phyloP scores from a whole-genome alignment of 495 filamentous ascomycete genomes.

The Podospora sp. region DNA sequence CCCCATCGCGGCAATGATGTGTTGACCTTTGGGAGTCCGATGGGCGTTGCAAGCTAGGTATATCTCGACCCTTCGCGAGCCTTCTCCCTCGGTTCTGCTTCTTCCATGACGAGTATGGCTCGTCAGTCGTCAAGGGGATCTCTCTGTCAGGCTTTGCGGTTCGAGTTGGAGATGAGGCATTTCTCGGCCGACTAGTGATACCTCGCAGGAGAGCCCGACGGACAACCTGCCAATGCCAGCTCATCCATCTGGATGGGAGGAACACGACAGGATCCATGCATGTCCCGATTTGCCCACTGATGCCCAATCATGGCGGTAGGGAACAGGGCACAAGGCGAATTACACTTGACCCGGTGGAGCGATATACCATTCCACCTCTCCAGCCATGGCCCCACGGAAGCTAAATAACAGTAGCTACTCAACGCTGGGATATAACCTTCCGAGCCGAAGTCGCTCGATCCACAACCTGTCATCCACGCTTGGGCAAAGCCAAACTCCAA shows the following conservation, averaged over 20 bases:
- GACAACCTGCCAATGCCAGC: conserved; percentile 24
- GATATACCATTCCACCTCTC: conserved; percentile 9
- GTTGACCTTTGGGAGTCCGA: not conserved
- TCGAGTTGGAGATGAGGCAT: conserved; percentile 26
- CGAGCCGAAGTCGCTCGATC: not conserved
- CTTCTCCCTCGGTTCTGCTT: not conserved
- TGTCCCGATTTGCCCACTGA: conserved; percentile 30
- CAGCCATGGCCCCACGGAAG: not conserved
- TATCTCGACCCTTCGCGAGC: not conserved
- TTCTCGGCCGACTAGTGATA: conserved; percentile 25
- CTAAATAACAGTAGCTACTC: not conserved
- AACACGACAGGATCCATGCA: conserved; percentile 27
- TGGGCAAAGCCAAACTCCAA: not conserved
- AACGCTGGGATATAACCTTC: not conserved
- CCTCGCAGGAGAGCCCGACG: conserved; percentile 15
- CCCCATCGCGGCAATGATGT: not conserved
- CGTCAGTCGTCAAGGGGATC: not conserved
- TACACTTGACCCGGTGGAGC: conserved; percentile 13
- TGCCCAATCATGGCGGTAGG: conserved; percentile 26
- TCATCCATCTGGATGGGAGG: conserved; percentile 17
- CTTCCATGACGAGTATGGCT: not conserved
- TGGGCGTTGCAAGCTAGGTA: not conserved
- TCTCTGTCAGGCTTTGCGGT: too few relatives aligned
- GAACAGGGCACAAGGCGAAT: not conserved
- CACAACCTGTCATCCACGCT: not conserved